Evolutionary conservation across 2,329 filamentous ascomycete genomes (phyloP).

Genomic region (Hymenoscyphus scutula): DNA sequence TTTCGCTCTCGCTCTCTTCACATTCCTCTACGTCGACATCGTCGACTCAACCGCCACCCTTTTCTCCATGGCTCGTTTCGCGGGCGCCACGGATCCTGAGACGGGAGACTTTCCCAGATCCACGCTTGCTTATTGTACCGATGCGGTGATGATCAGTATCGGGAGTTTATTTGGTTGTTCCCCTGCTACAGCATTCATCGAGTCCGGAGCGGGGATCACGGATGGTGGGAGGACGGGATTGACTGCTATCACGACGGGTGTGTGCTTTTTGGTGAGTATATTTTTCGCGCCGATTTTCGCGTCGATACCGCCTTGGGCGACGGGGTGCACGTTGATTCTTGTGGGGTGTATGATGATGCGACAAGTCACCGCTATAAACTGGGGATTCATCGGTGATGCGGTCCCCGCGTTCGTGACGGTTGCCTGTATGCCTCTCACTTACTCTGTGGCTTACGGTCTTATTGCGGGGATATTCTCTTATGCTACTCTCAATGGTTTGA

Average conservation of each 20-base stretch:
- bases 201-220: constrained; percentile 72
- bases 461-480: constrained; percentile 62
- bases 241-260: constrained; percentile 65
- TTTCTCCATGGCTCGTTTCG: constrained; percentile 80
- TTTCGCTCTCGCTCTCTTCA: constrained; percentile 70
- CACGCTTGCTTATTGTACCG: constrained; percentile 73
- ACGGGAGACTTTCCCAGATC: constrained; percentile 84
- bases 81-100: constrained; percentile 59
- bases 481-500: constrained; percentile 51
- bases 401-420: constrained; percentile 75
- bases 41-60: constrained; percentile 75
- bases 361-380: constrained; percentile 72
- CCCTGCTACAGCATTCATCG: constrained; percentile 72
- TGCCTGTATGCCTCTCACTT: constrained; percentile 73
- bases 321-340: constrained; percentile 69
- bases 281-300: constrained; percentile 78
- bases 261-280: constrained; percentile 69
- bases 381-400: constrained; percentile 72
- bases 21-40: constrained; percentile 77
- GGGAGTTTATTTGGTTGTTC: constrained; percentile 67
- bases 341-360: constrained; percentile 77
- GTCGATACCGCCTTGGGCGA: constrained; percentile 75
- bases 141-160: constrained; percentile 69
- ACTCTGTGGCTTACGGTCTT: constrained; percentile 74
- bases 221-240: constrained; percentile 73